Base-by-base conservation (phyloP, 1,139 yeast species). In the Kodamaea ohmeri region DNA sequence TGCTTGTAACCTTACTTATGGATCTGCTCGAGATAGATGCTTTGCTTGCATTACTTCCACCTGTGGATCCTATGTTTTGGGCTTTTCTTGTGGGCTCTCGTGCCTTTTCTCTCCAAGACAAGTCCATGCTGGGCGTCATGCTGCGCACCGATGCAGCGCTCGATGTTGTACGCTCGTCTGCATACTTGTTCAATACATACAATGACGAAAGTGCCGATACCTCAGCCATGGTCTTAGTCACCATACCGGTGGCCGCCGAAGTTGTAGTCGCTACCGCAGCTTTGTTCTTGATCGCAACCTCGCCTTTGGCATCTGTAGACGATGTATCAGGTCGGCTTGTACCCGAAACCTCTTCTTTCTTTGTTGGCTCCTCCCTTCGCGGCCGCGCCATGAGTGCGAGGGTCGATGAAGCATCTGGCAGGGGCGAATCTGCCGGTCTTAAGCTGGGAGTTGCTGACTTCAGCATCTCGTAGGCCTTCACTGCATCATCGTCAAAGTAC, bases 181-280 rank as follows among this genome's bases (percentile, higher is more conserved):
- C 56, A 12, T 52, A 56, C 42, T 65, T 67, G 41, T 66, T 65
- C 35, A 71, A 54, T n/a, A 60, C 59, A 46, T 71, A 71, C 32
- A 71, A 57, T 1, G 72, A 49, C 2, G 70, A 59, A 22, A 71
- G 53, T 0, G 76, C 76, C 0, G 75, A 62, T 2, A 51, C 50
- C 18, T 61, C 65, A 7, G 28, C 28, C 4, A 12, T 12, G 8
- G 54, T 47, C 21, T 57, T 55, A 1, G 71, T 53, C 7, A 69
- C 75, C 2, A 69, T 65, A 2, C 75, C 76, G 4, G n/a, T n/a
- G n/a, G n/a, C n/a, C n/a, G n/a, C n/a, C n/a, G n/a, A n/a, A n/a
- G n/a, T n/a, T n/a, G 52, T 49, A 4, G 51, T 51, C 22, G 22
- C 9, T 20, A 9, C 22, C 9, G 22, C 22, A 20, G 28, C 28